Evolutionary conservation across 441 rosid genomes (phyloP).

Genomic region (Arabidopsis hybrid): DNA sequence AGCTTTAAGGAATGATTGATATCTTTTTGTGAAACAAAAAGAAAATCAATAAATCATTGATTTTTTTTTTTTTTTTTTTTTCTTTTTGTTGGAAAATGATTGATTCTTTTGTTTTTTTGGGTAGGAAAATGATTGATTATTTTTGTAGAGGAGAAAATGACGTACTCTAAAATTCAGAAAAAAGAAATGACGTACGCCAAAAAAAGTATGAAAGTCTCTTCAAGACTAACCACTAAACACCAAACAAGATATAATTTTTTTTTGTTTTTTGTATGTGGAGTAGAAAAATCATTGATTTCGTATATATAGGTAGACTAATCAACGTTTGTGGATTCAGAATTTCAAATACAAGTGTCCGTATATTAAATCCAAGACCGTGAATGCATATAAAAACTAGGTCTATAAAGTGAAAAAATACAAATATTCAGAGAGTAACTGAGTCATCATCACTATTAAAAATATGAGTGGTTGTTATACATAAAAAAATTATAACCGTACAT

Average conservation of each 20-base stretch:
- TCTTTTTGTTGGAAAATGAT: neutral
- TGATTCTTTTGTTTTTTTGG: neutral
- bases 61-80: too few species aligned
- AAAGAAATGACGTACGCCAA: constrained; percentile 12
- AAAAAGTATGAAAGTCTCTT: constrained; percentile 7
- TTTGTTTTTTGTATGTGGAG: neutral
- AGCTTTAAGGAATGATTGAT: constrained; percentile 1
- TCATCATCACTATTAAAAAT: neutral
- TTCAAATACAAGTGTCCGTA: neutral
- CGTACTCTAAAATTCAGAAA: neutral
- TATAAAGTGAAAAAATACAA: neutral
- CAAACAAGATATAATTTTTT: neutral
- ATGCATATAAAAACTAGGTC: neutral
- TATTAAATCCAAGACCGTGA: constrained; percentile 1
- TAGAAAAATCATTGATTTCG: neutral
- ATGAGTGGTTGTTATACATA: constrained; percentile 7
- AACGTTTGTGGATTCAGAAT: constrained; percentile 35
- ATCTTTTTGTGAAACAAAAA: too few species aligned
- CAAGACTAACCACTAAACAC: constrained; percentile 4
- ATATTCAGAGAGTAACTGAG: neutral
- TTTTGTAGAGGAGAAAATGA: constrained; percentile 27
- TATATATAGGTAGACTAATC: constrained; percentile 23
- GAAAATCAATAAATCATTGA: too few species aligned
- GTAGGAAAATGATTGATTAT: neutral
- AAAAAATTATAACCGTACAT: neutral